A percentile compares a stretch with the other conserved stretches of the same genome.
Evolutionary conservation across 768 basidiomycete genomes (phyloP).

Genomic region (Scleroderma bovista): DNA sequence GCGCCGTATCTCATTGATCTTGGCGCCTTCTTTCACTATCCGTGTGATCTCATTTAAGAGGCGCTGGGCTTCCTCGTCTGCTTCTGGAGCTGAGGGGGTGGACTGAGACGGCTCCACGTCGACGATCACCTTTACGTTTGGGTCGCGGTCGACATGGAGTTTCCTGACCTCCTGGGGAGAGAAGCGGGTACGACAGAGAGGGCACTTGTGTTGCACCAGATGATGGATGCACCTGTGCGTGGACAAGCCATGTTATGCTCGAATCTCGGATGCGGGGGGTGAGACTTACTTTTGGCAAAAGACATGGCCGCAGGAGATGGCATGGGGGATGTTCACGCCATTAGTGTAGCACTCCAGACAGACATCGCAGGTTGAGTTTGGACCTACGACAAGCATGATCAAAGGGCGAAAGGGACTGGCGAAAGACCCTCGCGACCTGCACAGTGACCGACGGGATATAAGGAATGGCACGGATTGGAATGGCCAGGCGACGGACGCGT

Average conservation of each 20-base stretch:
- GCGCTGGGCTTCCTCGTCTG: constrained; percentile 42
- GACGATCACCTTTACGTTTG: constrained; percentile 23
- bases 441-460: constrained; percentile 13
- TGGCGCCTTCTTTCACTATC: constrained; percentile 52
- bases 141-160: constrained; percentile 53
- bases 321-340: constrained; percentile 52
- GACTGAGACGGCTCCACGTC: constrained; percentile 17
- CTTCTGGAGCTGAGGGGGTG: constrained; percentile 13
- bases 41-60: constrained; percentile 49
- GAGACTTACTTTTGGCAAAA: constrained; percentile 46
- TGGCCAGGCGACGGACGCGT: constrained; percentile 27
- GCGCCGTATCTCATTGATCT: constrained; percentile 43
- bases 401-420: constrained; percentile 25
- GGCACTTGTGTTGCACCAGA: constrained; percentile 47
- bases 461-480: constrained; percentile 13
- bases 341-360: constrained; percentile 61
- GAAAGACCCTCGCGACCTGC: constrained; percentile 26
- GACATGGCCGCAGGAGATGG: constrained; percentile 67
- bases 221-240: constrained; percentile 48
- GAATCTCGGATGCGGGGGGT: constrained; percentile 5
- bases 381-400: constrained; percentile 61
- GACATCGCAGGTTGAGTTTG: constrained; percentile 68
- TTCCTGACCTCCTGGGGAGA: constrained; percentile 40
- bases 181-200: constrained; percentile 58
- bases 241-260: constrained; percentile 1